These are phyloP conservation scores for Solanum bulbocastanum DNA, from an alignment of 257 asterid genomes.

Conservation along the genomic window DNA sequence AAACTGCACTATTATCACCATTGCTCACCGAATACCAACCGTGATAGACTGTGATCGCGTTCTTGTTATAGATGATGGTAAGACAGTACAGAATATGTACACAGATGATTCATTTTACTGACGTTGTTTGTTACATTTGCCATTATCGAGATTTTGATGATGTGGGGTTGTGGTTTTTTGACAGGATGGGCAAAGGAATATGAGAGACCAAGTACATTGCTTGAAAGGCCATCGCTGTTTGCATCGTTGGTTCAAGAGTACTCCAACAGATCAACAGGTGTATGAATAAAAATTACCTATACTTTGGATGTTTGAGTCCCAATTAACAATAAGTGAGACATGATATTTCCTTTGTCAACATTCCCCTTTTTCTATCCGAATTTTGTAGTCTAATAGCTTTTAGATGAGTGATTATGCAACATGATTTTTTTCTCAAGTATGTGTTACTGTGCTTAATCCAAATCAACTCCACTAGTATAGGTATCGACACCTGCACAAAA, in stretches of 20 bases:
- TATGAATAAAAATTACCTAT: conserved; percentile 2
- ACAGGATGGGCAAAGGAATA: conserved; percentile 59
- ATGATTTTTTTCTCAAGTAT: not conserved
- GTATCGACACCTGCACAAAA: no score
- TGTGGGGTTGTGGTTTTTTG: not conserved
- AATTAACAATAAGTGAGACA: not conserved
- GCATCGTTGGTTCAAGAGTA: conserved; percentile 64
- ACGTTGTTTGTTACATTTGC: not conserved
- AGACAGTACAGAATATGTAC: not conserved
- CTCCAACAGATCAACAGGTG: conserved; percentile 42
- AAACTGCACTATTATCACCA: conserved; percentile 52
- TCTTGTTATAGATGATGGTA: conserved; percentile 58
- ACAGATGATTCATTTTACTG: not conserved
- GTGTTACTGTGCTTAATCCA: not conserved
- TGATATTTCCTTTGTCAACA: not conserved
- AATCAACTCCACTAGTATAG: not conserved
- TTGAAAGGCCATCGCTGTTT: conserved; percentile 41
- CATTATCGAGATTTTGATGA: not conserved
- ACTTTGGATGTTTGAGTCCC: not conserved
- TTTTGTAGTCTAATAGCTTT: not conserved
- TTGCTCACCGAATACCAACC: conserved; percentile 80
- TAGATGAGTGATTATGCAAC: not conserved
- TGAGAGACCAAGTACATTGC: conserved; percentile 43
- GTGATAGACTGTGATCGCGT: conserved; percentile 67
- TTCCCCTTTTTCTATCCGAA: not conserved